Percentiles rank a stretch among this genome's conserved stretches.
phyloP scores from a whole-genome alignment of 805 yeast genomes.

The Candida insectalens region DNA sequence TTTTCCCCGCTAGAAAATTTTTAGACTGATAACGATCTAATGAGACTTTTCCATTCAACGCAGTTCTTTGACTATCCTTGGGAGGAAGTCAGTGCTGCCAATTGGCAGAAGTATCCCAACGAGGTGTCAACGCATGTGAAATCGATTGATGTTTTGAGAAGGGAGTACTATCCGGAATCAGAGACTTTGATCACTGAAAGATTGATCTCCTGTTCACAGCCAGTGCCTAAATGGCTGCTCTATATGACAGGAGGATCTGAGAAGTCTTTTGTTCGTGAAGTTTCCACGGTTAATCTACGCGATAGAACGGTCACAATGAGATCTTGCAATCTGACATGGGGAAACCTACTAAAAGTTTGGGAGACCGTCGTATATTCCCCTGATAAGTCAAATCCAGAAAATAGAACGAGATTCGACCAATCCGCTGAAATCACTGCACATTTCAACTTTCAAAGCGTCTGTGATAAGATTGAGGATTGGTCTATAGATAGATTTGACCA shows the following conservation, averaged over 20 bases:
- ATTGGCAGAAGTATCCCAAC: constrained; percentile 97
- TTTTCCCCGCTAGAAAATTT: no score
- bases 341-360: constrained; percentile 62
- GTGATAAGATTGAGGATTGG: constrained; percentile 88
- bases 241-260: constrained; percentile 64
- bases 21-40: no score
- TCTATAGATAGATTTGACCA: constrained; percentile 79
- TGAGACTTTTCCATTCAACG: constrained; percentile 71
- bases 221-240: constrained; percentile 75
- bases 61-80: constrained; percentile 77
- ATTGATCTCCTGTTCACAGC: constrained; percentile 78
- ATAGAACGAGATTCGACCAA: constrained; percentile 61
- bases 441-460: constrained; percentile 56
- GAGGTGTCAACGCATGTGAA: constrained; percentile 86
- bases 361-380: constrained; percentile 84
- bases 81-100: constrained; percentile 93
- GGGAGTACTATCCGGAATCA: constrained; percentile 50
- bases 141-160: constrained; percentile 78
- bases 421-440: constrained; percentile 85
- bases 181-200: constrained; percentile 70
- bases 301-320: constrained; percentile 62
- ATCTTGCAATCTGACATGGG: constrained; percentile 81
- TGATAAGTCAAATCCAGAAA: constrained; percentile 38
- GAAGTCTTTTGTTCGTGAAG: constrained; percentile 77
- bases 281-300: constrained; percentile 70